These are phyloP conservation scores for Spathaspora boniae DNA, from an alignment of 805 yeast species.

Conservation along the genomic window DNA sequence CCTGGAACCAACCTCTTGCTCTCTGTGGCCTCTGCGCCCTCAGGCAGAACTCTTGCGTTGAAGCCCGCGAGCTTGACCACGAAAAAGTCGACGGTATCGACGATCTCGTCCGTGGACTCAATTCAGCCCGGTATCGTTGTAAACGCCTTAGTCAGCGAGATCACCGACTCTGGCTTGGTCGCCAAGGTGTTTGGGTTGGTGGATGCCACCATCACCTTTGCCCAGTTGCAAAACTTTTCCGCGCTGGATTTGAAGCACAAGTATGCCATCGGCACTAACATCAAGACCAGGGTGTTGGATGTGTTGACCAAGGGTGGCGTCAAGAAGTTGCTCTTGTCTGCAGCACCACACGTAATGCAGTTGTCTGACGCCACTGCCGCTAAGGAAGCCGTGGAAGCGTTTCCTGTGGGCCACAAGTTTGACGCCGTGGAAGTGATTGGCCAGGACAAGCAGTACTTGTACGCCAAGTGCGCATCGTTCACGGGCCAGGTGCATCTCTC, in stretches of 20 bases:
- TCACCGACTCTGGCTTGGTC: conserved; percentile 59
- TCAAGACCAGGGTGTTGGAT: conserved; percentile 71
- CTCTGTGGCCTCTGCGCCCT: conserved; percentile 44
- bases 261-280: conserved; percentile 61
- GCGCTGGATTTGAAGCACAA: conserved; percentile 51
- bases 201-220: conserved; percentile 63
- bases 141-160: conserved; percentile 64
- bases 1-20: conserved; percentile 72
- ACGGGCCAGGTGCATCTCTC: conserved; percentile 80
- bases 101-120: conserved; percentile 73
- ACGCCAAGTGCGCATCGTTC: conserved; percentile 54
- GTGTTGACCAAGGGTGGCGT: conserved; percentile 45
- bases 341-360: conserved; percentile 51
- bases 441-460: conserved; percentile 53
- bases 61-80: conserved; percentile 43
- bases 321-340: conserved; percentile 62
- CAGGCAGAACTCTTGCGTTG: conserved; percentile 56
- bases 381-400: conserved; percentile 48
- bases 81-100: conserved; percentile 44
- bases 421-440: conserved; percentile 60
- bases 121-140: conserved; percentile 83
- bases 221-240: conserved; percentile 58
- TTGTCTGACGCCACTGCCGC: conserved; percentile 18
- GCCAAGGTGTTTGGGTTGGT: conserved; percentile 73
- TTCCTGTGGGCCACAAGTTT: conserved; percentile 73